Conservation (phyloP, 257 asterid species). For the Gentiana dahurica region DNA sequence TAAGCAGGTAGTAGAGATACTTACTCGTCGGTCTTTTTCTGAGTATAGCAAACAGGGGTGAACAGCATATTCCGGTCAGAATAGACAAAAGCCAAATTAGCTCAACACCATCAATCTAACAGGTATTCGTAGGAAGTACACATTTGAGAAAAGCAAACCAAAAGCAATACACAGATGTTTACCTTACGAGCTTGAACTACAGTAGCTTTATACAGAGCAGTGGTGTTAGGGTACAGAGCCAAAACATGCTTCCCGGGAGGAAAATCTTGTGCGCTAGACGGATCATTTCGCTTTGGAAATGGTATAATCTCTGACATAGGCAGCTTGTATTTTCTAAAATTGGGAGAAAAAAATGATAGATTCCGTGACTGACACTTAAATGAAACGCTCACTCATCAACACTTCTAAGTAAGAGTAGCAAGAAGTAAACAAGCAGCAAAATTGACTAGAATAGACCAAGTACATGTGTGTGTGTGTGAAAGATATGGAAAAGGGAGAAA, state of each 20-base stretch:
- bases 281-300: slow-evolving; percentile 77
- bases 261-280: slow-evolving; percentile 54
- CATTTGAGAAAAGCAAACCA: neutral
- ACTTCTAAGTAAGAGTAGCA: no score
- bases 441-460: no score
- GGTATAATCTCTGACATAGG: slow-evolving; percentile 87
- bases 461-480: no score
- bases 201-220: slow-evolving; percentile 91
- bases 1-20: slow-evolving; percentile 11
- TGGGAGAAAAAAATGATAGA: slow-evolving; percentile 9
- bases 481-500: no score
- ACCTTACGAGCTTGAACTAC: slow-evolving; percentile 91
- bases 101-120: slow-evolving; percentile 6
- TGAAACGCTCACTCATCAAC: no score
- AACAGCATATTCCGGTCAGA: slow-evolving; percentile 20
- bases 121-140: neutral
- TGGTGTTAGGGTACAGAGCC: slow-evolving; percentile 97
- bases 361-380: no score
- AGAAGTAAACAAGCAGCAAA: no score
- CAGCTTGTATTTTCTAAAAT: slow-evolving; percentile 83
- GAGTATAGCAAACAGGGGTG: slow-evolving; percentile 13
- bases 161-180: slow-evolving; percentile 3
- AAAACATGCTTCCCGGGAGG: slow-evolving; percentile 81
- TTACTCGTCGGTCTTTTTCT: slow-evolving; percentile 95
- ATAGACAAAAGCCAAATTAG: slow-evolving; percentile 22